Base-by-base conservation (phyloP, 2,329 filamentous ascomycete genomes). In the Fusarium sp. region DNA sequence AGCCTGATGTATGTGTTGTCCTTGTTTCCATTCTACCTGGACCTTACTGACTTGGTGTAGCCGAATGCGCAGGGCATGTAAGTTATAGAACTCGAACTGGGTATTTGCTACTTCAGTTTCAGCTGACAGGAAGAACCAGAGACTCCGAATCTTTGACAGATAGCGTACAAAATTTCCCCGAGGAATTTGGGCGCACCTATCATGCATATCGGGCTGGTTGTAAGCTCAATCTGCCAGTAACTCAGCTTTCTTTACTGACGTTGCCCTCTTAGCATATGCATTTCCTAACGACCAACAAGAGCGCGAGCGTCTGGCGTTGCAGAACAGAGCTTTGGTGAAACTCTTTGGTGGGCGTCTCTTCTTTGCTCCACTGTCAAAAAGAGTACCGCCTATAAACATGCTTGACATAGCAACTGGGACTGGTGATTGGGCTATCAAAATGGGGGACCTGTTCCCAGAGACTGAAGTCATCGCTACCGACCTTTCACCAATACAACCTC, bases 401-500 rank as follows among this genome's bases (percentile, higher is more conserved):
- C 75, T 81, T 20, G 82, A 84, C 55, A 74, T 84, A 28, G 82
- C 77, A 15, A 84, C 82, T 0, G 82, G 82, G 6, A 79, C 78
- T 3, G 82, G 82, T 1, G 84, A 87, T 64, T 90, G 88, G 88
- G 87, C 88, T 14, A 88, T 92, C 58, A 86, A 90, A 70, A 85
- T 92, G 80, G 88, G 87, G 69, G 86, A 88, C 68, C 72, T 80
- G 47, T 91, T 89, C 61, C 89, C 89, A 14, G 73, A 83, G 6
- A 79, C 89, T 12, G 77, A 83, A 62, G 82, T 92, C 28, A 83
- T 85, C 47, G 89, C 88, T 30, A 90, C 86, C 10, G 89, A 92
- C 70, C 81, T 92, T 7, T 91, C 88, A 1, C 88, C 89, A 3
- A 88, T 91, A 24, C 89, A 92, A 72, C 88, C 89, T 4, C 79